phyloP scores from a whole-genome alignment of 2,329 filamentous ascomycete species.

The Emergomyces pasteurianus region DNA sequence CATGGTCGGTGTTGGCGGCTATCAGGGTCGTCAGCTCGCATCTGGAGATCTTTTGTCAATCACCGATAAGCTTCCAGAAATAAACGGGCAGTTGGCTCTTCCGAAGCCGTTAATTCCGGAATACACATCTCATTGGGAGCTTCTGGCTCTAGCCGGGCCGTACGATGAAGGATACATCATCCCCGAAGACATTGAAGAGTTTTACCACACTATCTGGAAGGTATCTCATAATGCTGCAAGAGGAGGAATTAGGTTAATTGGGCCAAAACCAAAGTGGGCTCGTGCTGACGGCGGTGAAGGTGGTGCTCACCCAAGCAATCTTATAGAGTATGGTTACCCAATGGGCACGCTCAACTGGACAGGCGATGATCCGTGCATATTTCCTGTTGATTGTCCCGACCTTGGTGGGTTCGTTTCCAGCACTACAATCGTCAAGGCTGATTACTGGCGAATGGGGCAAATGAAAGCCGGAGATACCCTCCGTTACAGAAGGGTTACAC shows the following conservation, averaged over 20 bases:
- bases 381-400: slow-evolving; percentile 47
- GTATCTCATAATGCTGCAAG: slow-evolving; percentile 50
- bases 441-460: slow-evolving; percentile 52
- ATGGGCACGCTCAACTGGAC: slow-evolving; percentile 49
- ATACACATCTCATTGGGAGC: slow-evolving; percentile 41
- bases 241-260: slow-evolving; percentile 48
- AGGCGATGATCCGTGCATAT: slow-evolving; percentile 49
- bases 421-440: slow-evolving; percentile 44
- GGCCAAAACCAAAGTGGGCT: slow-evolving; percentile 48
- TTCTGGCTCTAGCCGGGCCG: slow-evolving; percentile 44
- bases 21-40: slow-evolving; percentile 45
- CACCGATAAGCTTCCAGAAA: slow-evolving; percentile 25
- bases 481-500: slow-evolving; percentile 38
- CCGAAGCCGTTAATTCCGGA: slow-evolving; percentile 37
- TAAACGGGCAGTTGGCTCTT: slow-evolving; percentile 24
- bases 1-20: slow-evolving; percentile 46
- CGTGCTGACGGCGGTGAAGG: slow-evolving; percentile 50
- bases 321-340: slow-evolving; percentile 50
- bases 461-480: slow-evolving; percentile 47
- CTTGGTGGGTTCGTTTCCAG: slow-evolving; percentile 49
- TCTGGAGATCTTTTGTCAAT: slow-evolving; percentile 43
- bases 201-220: slow-evolving; percentile 48
- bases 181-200: slow-evolving; percentile 42
- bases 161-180: slow-evolving; percentile 44
- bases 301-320: slow-evolving; percentile 49